Conservation (phyloP, 2,329 filamentous ascomycete species). For the Colletotrichum agaves region DNA sequence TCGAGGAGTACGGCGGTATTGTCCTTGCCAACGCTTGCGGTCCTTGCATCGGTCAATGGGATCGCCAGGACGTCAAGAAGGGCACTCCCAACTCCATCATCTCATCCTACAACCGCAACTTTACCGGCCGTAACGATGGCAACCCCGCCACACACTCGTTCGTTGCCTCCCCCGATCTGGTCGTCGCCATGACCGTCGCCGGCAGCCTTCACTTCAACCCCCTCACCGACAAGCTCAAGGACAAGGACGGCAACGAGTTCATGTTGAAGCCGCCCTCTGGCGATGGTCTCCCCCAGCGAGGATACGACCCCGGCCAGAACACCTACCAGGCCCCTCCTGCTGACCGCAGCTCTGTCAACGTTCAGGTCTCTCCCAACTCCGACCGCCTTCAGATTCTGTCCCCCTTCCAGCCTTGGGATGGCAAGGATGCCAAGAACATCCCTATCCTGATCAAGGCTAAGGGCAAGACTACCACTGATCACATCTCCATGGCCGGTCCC, state of each 20-base stretch:
- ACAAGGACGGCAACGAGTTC: conserved; percentile 97
- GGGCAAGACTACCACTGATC: conserved; percentile 97
- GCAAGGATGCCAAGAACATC: conserved; percentile 85
- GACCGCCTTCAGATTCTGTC: conserved; percentile 94
- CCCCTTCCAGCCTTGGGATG: conserved; percentile 90
- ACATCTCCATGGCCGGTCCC: conserved; percentile 96
- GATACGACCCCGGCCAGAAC: conserved; percentile 91
- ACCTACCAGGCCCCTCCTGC: conserved; percentile 95
- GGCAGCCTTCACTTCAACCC: conserved; percentile 95
- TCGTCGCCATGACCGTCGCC: conserved; percentile 86
- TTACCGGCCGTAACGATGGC: conserved; percentile 96
- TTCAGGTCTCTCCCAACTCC: conserved; percentile 87
- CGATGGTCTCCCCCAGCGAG: conserved; percentile 79
- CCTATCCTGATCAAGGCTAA: conserved; percentile 96
- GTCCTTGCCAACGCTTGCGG: conserved; percentile 96
- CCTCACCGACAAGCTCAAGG: conserved; percentile 89
- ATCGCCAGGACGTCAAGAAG: conserved; percentile 93
- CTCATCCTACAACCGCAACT: conserved; percentile 99
- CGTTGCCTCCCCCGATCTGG: conserved; percentile 89
- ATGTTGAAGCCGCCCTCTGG: conserved; percentile 83
- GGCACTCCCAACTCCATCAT: conserved; percentile 96
- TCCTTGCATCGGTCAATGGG: conserved; percentile 95
- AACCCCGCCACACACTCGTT: conserved; percentile 96
- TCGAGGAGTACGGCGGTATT: conserved; percentile 95
- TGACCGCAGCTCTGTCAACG: conserved; percentile 77